Evolutionary conservation across 257 asterid genomes (phyloP).

Genomic region (Primulina tabacum): DNA sequence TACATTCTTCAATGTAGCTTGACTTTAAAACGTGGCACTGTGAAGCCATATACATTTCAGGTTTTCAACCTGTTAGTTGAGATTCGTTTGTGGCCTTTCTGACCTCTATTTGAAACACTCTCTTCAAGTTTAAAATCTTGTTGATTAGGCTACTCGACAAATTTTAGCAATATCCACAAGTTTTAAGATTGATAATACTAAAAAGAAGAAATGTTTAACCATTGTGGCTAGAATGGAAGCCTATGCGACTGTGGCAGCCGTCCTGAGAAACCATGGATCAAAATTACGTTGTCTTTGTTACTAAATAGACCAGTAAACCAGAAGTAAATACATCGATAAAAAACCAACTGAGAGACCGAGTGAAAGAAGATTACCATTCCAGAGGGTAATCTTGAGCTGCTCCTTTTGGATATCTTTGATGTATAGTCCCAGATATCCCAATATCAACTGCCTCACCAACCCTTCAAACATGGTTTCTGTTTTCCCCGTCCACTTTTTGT

Average conservation of each 20-base stretch:
- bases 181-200: background rate
- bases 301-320: background rate
- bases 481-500: constrained; percentile 2
- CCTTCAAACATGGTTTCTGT: constrained; percentile 71
- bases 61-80: background rate
- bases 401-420: constrained; percentile 89
- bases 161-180: background rate
- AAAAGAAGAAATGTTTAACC: background rate
- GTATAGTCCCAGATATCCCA: constrained; percentile 82
- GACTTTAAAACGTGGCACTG: background rate
- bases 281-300: background rate
- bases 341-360: background rate
- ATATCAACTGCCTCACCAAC: constrained; percentile 75
- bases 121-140: background rate
- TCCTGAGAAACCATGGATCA: background rate
- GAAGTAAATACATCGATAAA: background rate
- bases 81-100: background rate
- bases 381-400: constrained; percentile 91
- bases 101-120: background rate
- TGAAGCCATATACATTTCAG: background rate
- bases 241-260: background rate
- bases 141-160: background rate
- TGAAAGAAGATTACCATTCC: constrained; percentile 58
- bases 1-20: background rate
- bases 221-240: background rate